Evolutionary conservation across 768 basidiomycete species (phyloP).

Genomic region (Jaapia argillacea): DNA sequence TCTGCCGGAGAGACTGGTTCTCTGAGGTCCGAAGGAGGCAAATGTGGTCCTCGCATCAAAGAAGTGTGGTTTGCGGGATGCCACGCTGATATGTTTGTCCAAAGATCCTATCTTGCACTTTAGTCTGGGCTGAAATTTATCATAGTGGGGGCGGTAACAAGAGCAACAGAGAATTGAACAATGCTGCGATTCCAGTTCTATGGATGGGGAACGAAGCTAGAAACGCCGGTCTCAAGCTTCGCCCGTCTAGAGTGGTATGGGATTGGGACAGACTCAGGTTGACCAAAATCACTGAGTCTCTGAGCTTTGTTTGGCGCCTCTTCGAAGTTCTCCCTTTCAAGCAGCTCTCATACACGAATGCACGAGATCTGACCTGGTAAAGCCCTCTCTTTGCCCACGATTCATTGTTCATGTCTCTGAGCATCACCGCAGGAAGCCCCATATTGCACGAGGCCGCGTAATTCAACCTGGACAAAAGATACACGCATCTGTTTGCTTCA

Average conservation of each 20-base stretch:
- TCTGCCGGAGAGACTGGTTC: background rate
- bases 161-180: background rate
- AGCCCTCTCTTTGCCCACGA: background rate
- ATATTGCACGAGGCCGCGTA: background rate
- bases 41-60: constrained; percentile 18
- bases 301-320: background rate
- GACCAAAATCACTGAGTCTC: background rate
- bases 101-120: background rate
- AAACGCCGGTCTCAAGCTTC: background rate
- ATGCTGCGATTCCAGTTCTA: background rate
- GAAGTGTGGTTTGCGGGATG: constrained; percentile 34
- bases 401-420: background rate
- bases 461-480: background rate
- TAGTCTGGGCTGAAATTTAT: background rate
- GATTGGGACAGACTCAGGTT: background rate
- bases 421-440: background rate
- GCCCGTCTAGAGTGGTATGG: background rate
- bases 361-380: background rate
- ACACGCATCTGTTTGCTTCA: background rate
- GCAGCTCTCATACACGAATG: constrained; percentile 1
- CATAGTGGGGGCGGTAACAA: background rate
- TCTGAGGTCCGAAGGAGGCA: background rate
- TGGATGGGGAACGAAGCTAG: background rate
- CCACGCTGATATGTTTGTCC: constrained; percentile 29
- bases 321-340: constrained; percentile 3